phyloP scores from a whole-genome alignment of 495 filamentous ascomycete genomes.

The Trichoderma erinaceum region DNA sequence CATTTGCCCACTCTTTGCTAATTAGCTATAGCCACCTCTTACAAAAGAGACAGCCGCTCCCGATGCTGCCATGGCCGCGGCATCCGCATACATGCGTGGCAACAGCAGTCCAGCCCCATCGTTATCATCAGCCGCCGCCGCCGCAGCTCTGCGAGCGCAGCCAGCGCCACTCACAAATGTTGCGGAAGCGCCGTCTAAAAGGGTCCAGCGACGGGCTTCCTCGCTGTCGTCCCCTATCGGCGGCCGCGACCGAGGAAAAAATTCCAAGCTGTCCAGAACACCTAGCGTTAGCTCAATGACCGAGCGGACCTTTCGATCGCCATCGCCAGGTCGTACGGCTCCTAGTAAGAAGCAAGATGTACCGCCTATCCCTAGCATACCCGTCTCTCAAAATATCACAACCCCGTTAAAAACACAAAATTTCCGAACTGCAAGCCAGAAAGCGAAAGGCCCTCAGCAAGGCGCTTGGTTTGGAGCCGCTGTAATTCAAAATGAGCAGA shows the following conservation, averaged over 20 bases:
- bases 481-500: slow-evolving; percentile 16
- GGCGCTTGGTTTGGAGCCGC: slow-evolving; percentile 38
- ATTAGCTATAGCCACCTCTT: slow-evolving; percentile 42
- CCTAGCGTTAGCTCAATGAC: slow-evolving; percentile 77
- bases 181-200: slow-evolving; percentile 79
- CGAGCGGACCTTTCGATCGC: slow-evolving; percentile 72
- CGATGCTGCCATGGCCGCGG: slow-evolving; percentile 68
- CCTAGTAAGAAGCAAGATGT: slow-evolving; percentile 38
- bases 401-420: slow-evolving; percentile 25
- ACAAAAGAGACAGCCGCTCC: slow-evolving; percentile 57
- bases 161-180: slow-evolving; percentile 70
- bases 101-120: slow-evolving; percentile 51
- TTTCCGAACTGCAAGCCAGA: slow-evolving; percentile 41
- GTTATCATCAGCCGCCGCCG: slow-evolving; percentile 78
- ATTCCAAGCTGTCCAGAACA: slow-evolving; percentile 50
- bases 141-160: slow-evolving; percentile 70
- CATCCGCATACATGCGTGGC: slow-evolving; percentile 70
- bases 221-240: slow-evolving; percentile 64
- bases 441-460: slow-evolving; percentile 28
- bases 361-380: slow-evolving; percentile 72
- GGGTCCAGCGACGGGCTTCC: slow-evolving; percentile 63
- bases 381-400: slow-evolving; percentile 27
- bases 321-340: slow-evolving; percentile 49
- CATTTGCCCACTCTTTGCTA: not conserved
- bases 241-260: slow-evolving; percentile 34